Evolutionary conservation across 345 rosid genomes (phyloP).

Genomic region (Brassica juncea): DNA sequence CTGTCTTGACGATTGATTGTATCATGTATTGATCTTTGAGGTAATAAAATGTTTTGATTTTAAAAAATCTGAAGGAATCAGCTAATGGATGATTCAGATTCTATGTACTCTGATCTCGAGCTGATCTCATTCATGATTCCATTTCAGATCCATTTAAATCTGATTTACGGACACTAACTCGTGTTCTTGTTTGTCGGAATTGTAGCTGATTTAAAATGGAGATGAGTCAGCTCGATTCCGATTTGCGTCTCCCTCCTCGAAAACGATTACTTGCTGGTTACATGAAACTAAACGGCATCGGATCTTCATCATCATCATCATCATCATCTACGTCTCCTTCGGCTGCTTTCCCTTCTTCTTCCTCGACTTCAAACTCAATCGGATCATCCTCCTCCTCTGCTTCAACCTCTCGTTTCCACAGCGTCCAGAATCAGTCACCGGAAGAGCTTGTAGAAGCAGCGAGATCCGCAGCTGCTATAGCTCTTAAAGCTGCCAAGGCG

Average conservation of each 20-base stretch:
- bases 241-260: conserved; percentile 90
- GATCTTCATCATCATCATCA: conserved; percentile 42
- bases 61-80: background rate
- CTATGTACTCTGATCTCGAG: conserved; percentile 7
- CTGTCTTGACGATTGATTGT: background rate
- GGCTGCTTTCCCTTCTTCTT: conserved; percentile 34
- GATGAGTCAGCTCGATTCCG: conserved; percentile 74
- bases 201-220: conserved; percentile 54
- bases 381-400: conserved; percentile 41
- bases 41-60: background rate
- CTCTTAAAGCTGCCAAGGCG: conserved; percentile 62
- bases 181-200: conserved; percentile 27
- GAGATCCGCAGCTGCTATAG: conserved; percentile 61
- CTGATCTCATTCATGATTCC: conserved; percentile 11
- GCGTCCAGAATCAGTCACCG: conserved; percentile 52
- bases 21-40: conserved; percentile 12
- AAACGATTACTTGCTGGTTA: conserved; percentile 88
- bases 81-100: background rate
- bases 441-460: conserved; percentile 70
- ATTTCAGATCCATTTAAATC: background rate
- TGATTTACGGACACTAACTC: conserved; percentile 1
- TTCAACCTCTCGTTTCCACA: conserved; percentile 43
- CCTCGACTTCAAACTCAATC: conserved; percentile 41
- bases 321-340: conserved; percentile 23
- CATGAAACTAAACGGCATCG: conserved; percentile 67